Base-by-base conservation (phyloP, 345 rosid genomes). In the Citrus mangshanensis region DNA sequence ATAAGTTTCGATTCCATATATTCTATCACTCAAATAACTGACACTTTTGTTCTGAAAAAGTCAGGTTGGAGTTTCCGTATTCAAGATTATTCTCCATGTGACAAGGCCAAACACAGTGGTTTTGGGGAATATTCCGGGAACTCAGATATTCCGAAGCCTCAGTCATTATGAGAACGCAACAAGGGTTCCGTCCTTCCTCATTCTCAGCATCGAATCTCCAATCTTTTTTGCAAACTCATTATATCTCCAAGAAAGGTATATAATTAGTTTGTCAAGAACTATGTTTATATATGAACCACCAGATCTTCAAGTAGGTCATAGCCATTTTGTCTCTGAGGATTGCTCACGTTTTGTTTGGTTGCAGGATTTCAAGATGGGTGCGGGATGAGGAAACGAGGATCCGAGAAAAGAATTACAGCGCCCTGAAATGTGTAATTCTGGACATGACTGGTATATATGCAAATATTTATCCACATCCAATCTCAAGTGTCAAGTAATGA, bases 181-280 rank as follows among this genome's bases (percentile, higher is more conserved):
- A 55, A 76, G 78, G 59, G 78, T 79, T 40, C 81, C 82, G 2
- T 60, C 78, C n/a, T 76, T 79, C 46, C 72, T 79, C 22, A 60
- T 83, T 56, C 72, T 76, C 1, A 24, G 74, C 51, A 40, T 79
- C 19, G 82, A 77, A 55, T 76, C 80, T 72, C 85, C 85, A 25
- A 58, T 83, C 27, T 61, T 35, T 24, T 79, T 79, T 9, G 80
- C 85, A 7, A 83, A 79, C 72, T 71, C 82, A 9, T 72, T 64
- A 51, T 83, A 76, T 55, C 71, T 83, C 19, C 78, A 68, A 34
- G 85, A 79, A 78, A 83, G 85, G 85, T 82, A 21, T 34, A 12
- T 8, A 54, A 27, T 46, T 18, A 16, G 9, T 64, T 18, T 21
- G 21, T 27, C 14, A 49, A 27, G 60, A 30, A 16, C 37, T 9